Percentiles rank a stretch among this genome's conserved stretches.
phyloP scores from a whole-genome alignment of 257 asterid genomes.

The Parsonsia alboflavescens region DNA sequence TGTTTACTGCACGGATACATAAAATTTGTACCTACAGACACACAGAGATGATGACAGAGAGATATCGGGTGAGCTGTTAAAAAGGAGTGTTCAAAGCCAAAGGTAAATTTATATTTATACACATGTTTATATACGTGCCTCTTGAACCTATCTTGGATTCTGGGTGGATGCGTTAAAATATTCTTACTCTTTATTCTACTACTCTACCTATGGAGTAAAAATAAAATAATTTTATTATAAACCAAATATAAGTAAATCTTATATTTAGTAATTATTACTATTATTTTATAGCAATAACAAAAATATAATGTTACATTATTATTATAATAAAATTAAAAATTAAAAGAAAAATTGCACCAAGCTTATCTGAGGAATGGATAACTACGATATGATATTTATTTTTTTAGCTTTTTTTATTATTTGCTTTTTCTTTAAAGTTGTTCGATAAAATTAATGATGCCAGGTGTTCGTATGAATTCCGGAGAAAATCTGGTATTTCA shows the following conservation, averaged over 20 bases:
- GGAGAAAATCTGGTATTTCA: slow-evolving; percentile 1
- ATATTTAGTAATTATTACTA: too few relatives aligned
- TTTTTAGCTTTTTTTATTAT: neutral
- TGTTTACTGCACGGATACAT: slow-evolving; percentile 4
- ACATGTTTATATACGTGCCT: neutral
- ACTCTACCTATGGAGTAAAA: too few relatives aligned
- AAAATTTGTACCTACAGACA: neutral
- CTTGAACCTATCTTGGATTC: slow-evolving; percentile 1
- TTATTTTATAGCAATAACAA: too few relatives aligned
- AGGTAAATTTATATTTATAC: neutral
- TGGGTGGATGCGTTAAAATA: too few relatives aligned
- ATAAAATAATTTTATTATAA: too few relatives aligned
- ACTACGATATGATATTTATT: too few relatives aligned
- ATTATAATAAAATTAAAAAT: too few relatives aligned
- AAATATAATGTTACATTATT: too few relatives aligned
- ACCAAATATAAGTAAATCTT: too few relatives aligned
- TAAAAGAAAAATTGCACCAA: neutral
- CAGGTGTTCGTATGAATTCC: slow-evolving; percentile 2
- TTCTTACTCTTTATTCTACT: too few relatives aligned
- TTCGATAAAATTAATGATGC: slow-evolving; percentile 6
- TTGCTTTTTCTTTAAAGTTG: neutral
- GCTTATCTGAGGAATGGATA: neutral
- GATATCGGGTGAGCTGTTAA: slow-evolving; percentile 6
- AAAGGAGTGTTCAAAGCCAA: neutral
- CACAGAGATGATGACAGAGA: neutral